A percentile compares a stretch with the other conserved stretches of the same genome.
These are phyloP conservation scores for Aspergillus tanneri DNA, from an alignment of 2,329 filamentous ascomycete species.

Conservation along the genomic window DNA sequence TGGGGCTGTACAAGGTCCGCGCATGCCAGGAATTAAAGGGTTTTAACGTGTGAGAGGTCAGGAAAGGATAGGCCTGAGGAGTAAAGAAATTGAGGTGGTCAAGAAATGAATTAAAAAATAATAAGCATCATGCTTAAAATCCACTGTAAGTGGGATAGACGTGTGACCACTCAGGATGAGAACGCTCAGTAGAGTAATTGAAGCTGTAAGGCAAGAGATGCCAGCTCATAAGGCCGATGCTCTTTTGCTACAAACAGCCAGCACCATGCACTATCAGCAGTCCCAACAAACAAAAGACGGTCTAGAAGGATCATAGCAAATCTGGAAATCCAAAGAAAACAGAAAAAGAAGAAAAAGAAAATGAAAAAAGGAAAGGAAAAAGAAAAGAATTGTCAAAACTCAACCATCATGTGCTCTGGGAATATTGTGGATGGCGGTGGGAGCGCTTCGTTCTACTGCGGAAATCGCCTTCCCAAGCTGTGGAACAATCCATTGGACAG, in stretches of 20 bases:
- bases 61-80: constrained; percentile 7
- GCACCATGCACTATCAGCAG: constrained; percentile 12
- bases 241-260: constrained; percentile 15
- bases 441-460: constrained; percentile 24
- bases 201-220: constrained; percentile 20
- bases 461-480: constrained; percentile 24
- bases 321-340: constrained; percentile 1
- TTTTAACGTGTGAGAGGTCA: constrained; percentile 7
- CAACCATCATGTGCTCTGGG: constrained; percentile 24
- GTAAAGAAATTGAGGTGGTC: constrained; percentile 8
- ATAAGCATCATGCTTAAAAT: constrained; percentile 3
- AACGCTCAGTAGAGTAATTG: constrained; percentile 9
- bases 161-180: constrained; percentile 19
- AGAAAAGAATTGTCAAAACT: constrained; percentile 10
- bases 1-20: neutral
- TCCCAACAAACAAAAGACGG: constrained; percentile 1
- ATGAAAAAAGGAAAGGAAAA: constrained; percentile 2
- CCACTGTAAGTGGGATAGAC: constrained; percentile 13
- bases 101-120: neutral
- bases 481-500: constrained; percentile 34
- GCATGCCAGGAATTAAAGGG: constrained; percentile 9
- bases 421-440: constrained; percentile 11
- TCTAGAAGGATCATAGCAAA: neutral
- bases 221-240: constrained; percentile 16
- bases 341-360: constrained; percentile 6